Base-by-base conservation (phyloP, 805 yeast species). In the Lipomyces oligophaga region DNA sequence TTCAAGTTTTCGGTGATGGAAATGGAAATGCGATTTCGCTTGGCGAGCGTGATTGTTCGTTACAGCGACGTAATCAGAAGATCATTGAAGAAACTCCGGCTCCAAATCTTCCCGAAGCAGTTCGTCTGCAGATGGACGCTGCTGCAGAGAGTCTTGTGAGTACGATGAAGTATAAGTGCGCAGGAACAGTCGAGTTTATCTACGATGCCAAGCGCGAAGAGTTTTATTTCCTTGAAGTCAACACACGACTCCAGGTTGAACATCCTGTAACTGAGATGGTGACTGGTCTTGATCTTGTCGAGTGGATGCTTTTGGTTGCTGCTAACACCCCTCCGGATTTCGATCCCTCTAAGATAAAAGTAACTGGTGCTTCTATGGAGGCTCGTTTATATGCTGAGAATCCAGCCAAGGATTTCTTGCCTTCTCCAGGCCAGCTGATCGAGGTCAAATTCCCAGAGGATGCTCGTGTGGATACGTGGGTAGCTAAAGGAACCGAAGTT, bases 11-110 rank as follows among this genome's bases (percentile, higher is more conserved):
- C 67, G 98, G 97, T 64, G 97, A 90, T 64, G 98, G 98, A 51
- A 71, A 74, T 46, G 98, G 98, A 54, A 77, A 78, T 55, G 97
- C 96, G 4, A 80, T 89, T 64, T 95, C 97, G 3, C 66, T 93
- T 38, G 97, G 97, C 45, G 98, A 93, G 71, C 80, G 98, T 71
- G 98, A 90, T 67, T 90, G 98, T 68, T 90, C 97, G 18, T 74
- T 93, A 62, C 98, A 90, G 69, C 83, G 98, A 68, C 84, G 98
- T 71, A 90, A 90, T 70, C 98, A 90, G 68, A 90, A 90, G 71
- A 73, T 90, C 57, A 86, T 90, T 54, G 98, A 90, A 69, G 98
- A 93, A 67, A 90, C 97, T 1, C 98, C 98, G 3, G 97, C 97
- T 45, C 97, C 97, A 36, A 82, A 85, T 61, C 76, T 90, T 57